Percentiles rank a stretch among this genome's conserved stretches.
These are phyloP conservation scores for Pyrenopolyporus hunteri DNA, from an alignment of 495 filamentous ascomycete species.

Conservation along the genomic window DNA sequence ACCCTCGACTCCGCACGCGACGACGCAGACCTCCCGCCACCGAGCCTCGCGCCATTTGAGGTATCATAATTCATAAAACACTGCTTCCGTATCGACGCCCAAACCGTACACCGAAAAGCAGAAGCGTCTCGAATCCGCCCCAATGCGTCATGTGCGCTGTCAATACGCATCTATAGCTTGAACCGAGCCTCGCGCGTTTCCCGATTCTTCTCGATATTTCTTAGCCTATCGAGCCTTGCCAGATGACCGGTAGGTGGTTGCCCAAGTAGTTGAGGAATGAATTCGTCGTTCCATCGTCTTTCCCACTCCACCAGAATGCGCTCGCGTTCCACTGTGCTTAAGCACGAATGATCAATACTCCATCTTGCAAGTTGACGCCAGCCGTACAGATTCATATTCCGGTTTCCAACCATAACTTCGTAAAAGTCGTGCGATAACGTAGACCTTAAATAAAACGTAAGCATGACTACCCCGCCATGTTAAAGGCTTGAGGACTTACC, in stretches of 20 bases:
- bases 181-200: conserved; percentile 7
- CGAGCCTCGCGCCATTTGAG: background rate
- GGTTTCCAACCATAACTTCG: conserved; percentile 59
- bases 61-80: conserved; percentile 27
- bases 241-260: background rate
- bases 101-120: background rate
- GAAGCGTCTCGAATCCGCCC: too few species aligned
- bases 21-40: background rate
- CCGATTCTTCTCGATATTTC: conserved; percentile 7
- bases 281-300: conserved; percentile 49
- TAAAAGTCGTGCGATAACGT: conserved; percentile 64
- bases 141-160: background rate
- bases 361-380: conserved; percentile 61
- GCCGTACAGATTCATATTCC: conserved; percentile 57
- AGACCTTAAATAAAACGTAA: conserved; percentile 45
- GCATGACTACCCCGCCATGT: background rate
- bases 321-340: conserved; percentile 44
- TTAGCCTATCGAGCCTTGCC: conserved; percentile 15
- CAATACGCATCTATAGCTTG: conserved; percentile 1
- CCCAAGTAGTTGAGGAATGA: conserved; percentile 39
- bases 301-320: conserved; percentile 49
- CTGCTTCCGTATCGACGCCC: background rate
- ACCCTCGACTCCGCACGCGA: background rate
- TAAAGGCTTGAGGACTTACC: conserved; percentile 41
- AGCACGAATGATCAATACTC: conserved; percentile 61